These are phyloP conservation scores for Diddensiella caesifluorescens DNA, from an alignment of 805 yeast species.

Conservation along the genomic window DNA sequence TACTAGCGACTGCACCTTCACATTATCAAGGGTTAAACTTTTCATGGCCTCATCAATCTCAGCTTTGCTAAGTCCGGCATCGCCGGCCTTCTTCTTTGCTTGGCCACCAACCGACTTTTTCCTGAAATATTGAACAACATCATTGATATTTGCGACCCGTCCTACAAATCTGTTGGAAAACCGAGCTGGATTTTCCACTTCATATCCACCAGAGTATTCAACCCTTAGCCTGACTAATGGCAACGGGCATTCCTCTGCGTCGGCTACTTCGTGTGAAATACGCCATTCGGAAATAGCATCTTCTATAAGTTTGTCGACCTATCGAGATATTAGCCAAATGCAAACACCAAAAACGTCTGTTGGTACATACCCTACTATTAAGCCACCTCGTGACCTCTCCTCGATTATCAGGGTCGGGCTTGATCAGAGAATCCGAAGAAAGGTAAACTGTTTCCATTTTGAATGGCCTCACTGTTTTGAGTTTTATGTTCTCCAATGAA, in stretches of 20 bases:
- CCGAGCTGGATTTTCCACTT: conserved; percentile 84
- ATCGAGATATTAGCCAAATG: background rate
- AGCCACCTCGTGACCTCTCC: conserved; percentile 57
- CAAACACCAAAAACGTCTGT: background rate
- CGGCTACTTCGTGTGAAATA: conserved; percentile 25
- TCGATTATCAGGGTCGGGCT: conserved; percentile 56
- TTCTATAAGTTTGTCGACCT: conserved; percentile 52
- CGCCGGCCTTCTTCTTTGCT: background rate
- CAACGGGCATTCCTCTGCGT: conserved; percentile 48
- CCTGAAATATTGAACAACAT: conserved; percentile 67
- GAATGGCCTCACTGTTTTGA: conserved; percentile 78
- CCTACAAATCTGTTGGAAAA: conserved; percentile 90
- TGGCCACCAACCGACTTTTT: conserved; percentile 34
- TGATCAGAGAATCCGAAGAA: conserved; percentile 45
- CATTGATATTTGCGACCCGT: conserved; percentile 83
- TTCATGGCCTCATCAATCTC: background rate
- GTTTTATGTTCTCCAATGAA: conserved; percentile 52
- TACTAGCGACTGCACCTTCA: conserved; percentile 59
- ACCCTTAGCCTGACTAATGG: conserved; percentile 81
- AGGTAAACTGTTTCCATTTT: conserved; percentile 62
- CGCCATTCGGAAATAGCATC: conserved; percentile 51
- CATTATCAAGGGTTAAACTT: conserved; percentile 33
- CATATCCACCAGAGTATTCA: conserved; percentile 86
- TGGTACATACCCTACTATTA: conserved; percentile 44
- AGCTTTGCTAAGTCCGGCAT: background rate